Base-by-base conservation (phyloP, 2,329 filamentous ascomycete species). In the Blastomyces gilchristii region DNA sequence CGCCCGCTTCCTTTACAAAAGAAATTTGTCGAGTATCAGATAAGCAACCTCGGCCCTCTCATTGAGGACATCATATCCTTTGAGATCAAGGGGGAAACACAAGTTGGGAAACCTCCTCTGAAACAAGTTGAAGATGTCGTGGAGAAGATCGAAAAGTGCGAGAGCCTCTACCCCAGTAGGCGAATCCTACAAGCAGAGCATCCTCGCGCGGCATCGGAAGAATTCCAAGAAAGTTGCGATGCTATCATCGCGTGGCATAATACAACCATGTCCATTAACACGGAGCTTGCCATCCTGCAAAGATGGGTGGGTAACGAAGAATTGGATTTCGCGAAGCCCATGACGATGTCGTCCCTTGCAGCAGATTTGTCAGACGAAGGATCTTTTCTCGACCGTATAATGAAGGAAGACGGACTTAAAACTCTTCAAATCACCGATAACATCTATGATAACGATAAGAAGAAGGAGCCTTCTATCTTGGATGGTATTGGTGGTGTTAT, bases 261-360 rank as follows among this genome's bases (percentile, higher is more conserved):
- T 76, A 97, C 92, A 60, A 97, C 92, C 41, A 87, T 93, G 72
- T 86, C 96, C 72, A 97, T 99, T 81, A 96, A 95, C 74, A 96
- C 90, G 2, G 90, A 99, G 74, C 83, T 99, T 64, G 86, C 87
- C 16, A 92, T 97, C 67, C 77, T 99, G 66, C 92, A 94, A 75
- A 91, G 88, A 66, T 99, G 94, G 94, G 94, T 99, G 34, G 94
- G 94, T 62, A 99, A 99, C 71, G 87, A 92, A 47, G 92, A 96
- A 71, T 83, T 99, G 49, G 91, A 97, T 75, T 99, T 97, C 72
- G 86, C 86, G 60, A 88, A 89, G 71, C 83, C 87, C 28, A 87
- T 88, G 67, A 82, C 85, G 61, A 84, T 85, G 64, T 87, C 89
- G 0, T 84, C 86, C 1, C 83, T 82, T 65, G 85, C 85, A 65